Base-by-base conservation (phyloP, 148 eudicot species). In the Rhododendron simsii region DNA sequence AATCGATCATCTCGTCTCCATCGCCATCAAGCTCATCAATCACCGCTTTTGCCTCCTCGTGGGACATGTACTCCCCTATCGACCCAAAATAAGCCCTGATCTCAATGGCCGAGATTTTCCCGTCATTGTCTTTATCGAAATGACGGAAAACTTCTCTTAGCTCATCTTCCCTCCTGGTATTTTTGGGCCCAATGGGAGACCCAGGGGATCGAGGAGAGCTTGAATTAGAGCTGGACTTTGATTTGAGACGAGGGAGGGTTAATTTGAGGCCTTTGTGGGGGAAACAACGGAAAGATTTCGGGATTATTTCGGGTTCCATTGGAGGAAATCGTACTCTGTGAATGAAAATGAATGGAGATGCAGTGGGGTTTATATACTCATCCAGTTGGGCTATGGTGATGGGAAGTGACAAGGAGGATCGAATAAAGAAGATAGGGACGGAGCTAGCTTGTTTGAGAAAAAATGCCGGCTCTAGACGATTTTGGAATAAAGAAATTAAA, bases 41-140 rank as follows among this genome's bases (percentile, higher is more conserved):
- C 81, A 93, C 93, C n/a, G 74, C 92, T 15, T 90, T 89, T 4
- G 98, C 98, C 47, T 92, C 94, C 77, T 92, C 94, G 20, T 90
- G 81, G 0, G 96, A 90, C 86, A 95, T 88, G 84, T 90, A 81
- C 86, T 94, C 95, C n/a, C 95, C 95, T 2, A 93, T 83, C 20
- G 96, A 92, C 8, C 81, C 91, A 35, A 95, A 93, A 28, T 93
- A 95, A 3, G 90, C 80, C 45, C 92, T 86, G 2, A 95, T 90
- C 81, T 94, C 98, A 0, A 59, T 2, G 0, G 95, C 92, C 4
- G 98, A 90, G 77, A 95, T 94, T 84, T 90, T 93, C 0, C 98
- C 98, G 12, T 95, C 98, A 0, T 88, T 63, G 53, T 95, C 88
- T 0, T 79, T 47, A 63, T 94, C 98, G 33, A 95, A 95, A 69